phyloP scores from a whole-genome alignment of 495 filamentous ascomycete genomes.

The Thozetella sp. region DNA sequence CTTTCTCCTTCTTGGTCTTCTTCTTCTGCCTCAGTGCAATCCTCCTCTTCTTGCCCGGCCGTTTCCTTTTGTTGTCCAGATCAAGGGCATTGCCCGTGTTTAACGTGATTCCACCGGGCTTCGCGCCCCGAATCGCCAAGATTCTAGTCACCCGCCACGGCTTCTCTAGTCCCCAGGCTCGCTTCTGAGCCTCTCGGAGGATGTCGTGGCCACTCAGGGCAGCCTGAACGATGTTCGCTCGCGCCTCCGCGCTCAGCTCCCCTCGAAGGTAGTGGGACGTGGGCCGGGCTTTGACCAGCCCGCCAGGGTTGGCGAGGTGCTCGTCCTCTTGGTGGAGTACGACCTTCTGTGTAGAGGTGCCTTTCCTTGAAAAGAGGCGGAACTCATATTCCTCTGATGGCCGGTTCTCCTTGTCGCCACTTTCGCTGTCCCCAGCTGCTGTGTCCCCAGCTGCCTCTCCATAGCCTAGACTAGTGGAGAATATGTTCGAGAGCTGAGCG shows the following conservation, averaged over 20 bases:
- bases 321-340: conserved; percentile 24
- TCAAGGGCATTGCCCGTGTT: conserved; percentile 6
- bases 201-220: conserved; percentile 50
- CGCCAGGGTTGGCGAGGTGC: conserved; percentile 21
- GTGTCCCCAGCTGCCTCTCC: background rate
- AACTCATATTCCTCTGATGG: conserved; percentile 43
- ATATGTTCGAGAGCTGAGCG: conserved; percentile 37
- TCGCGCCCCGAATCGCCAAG: conserved; percentile 11
- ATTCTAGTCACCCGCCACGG: conserved; percentile 56
- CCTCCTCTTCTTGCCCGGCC: conserved; percentile 24
- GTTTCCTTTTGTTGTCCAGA: conserved; percentile 27
- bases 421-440: conserved; percentile 2
- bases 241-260: conserved; percentile 26
- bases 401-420: background rate
- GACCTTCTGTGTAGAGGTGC: conserved; percentile 27
- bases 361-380: conserved; percentile 50
- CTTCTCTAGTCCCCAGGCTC: conserved; percentile 54
- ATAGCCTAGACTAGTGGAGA: conserved; percentile 30
- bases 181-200: conserved; percentile 29
- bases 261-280: conserved; percentile 44
- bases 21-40: conserved; percentile 22
- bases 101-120: background rate
- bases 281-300: conserved; percentile 39
- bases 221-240: conserved; percentile 28
- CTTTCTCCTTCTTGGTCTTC: conserved; percentile 23